Percentiles rank a stretch among this genome's conserved stretches.
Evolutionary conservation across 2,329 filamentous ascomycete species (phyloP).

Genomic region (Penicillium sp.): DNA sequence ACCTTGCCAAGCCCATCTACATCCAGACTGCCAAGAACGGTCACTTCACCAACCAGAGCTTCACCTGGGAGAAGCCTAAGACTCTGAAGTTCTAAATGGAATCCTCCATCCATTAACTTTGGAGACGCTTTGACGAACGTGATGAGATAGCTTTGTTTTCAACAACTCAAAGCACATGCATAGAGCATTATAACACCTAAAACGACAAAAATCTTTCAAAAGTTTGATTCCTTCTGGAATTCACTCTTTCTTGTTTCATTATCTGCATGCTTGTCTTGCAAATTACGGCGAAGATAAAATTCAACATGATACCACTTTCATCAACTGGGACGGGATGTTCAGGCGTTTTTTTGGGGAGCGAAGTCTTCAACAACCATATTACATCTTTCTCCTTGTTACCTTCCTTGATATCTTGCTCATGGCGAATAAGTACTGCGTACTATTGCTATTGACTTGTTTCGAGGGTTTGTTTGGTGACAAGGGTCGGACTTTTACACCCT

Average conservation of each 20-base stretch:
- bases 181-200: conserved; percentile 32
- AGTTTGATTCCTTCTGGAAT: conserved; percentile 17
- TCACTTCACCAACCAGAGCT: conserved; percentile 98
- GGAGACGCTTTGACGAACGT: conserved; percentile 42
- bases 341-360: conserved; percentile 43
- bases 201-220: conserved; percentile 21
- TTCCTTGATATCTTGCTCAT: conserved; percentile 4
- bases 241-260: conserved; percentile 33
- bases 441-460: neutral
- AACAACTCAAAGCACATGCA: conserved; percentile 51
- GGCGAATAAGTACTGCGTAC: neutral
- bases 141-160: conserved; percentile 51
- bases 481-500: conserved; percentile 2
- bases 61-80: conserved; percentile 99
- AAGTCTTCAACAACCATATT: conserved; percentile 42
- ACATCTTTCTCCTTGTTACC: conserved; percentile 16
- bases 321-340: conserved; percentile 41
- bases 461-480: neutral
- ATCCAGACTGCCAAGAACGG: conserved; percentile 98
- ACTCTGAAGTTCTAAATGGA: conserved; percentile 76
- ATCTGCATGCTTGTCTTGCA: conserved; percentile 41
- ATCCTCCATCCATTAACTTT: conserved; percentile 17
- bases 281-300: conserved; percentile 44
- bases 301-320: conserved; percentile 52
- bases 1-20: conserved; percentile 96